Conservation (phyloP, 768 basidiomycete genomes). For the Hysterangium stoloniferum region DNA sequence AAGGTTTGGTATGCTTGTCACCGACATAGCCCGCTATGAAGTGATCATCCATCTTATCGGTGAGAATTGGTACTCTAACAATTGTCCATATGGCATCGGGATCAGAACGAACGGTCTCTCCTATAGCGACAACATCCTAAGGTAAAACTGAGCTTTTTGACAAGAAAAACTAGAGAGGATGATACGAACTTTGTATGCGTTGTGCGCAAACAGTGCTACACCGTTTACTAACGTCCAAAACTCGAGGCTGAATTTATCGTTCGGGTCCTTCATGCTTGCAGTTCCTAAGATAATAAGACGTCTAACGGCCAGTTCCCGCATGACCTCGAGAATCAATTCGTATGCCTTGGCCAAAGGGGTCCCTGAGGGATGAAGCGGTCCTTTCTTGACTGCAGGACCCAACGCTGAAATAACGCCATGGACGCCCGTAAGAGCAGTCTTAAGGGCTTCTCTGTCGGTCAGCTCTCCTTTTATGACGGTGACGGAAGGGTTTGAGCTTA, state of each 20-base stretch:
- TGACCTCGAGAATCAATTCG: constrained; percentile 42
- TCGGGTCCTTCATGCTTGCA: constrained; percentile 51
- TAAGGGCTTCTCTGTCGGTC: constrained; percentile 40
- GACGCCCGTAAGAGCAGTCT: constrained; percentile 46
- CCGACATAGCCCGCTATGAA: constrained; percentile 61
- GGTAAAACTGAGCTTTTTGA: not conserved
- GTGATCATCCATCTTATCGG: constrained; percentile 35
- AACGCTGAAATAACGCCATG: constrained; percentile 62
- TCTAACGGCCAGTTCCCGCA: constrained; percentile 43
- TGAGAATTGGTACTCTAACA: constrained; percentile 58
- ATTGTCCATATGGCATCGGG: constrained; percentile 60
- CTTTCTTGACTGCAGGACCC: constrained; percentile 37
- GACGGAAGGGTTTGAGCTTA: constrained; percentile 37
- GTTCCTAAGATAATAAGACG: constrained; percentile 65
- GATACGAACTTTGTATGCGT: constrained; percentile 40
- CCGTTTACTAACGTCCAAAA: constrained; percentile 36
- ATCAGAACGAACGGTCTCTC: constrained; percentile 42
- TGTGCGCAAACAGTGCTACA: constrained; percentile 34
- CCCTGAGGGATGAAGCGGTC: constrained; percentile 30
- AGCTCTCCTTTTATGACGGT: constrained; percentile 49
- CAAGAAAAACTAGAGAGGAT: not conserved
- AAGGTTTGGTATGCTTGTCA: constrained; percentile 44
- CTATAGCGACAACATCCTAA: constrained; percentile 56
- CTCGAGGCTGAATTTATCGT: constrained; percentile 46
- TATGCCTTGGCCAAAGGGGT: constrained; percentile 62